Percentiles rank a stretch among this genome's conserved stretches.
Evolutionary conservation across 2,329 filamentous ascomycete species (phyloP).

Genomic region (Penicillium sp.): DNA sequence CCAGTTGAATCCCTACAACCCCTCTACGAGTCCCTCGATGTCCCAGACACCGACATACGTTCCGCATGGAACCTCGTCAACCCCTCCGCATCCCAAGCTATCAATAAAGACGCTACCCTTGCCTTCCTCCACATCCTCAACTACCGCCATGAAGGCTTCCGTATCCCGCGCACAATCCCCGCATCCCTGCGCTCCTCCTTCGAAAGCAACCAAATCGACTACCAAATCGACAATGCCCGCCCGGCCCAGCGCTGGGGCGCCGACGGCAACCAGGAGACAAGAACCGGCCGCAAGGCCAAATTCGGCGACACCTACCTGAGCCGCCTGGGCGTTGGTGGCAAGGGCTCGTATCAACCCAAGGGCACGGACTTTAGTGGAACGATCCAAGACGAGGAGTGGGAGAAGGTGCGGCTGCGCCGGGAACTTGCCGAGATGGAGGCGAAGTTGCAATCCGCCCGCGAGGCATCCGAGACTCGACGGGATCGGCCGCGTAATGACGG

Average conservation of each 20-base stretch:
- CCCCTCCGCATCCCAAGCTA: conserved; percentile 76
- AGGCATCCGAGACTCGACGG: conserved; percentile 66
- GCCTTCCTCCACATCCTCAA: conserved; percentile 97
- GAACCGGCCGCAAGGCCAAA: conserved; percentile 89
- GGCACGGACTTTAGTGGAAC: conserved; percentile 89
- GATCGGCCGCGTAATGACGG: conserved; percentile 62
- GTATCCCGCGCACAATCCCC: conserved; percentile 88
- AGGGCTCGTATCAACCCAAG: conserved; percentile 75
- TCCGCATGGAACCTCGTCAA: conserved; percentile 98
- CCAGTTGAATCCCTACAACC: conserved; percentile 76
- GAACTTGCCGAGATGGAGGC: conserved; percentile 87
- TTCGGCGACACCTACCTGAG: conserved; percentile 97
- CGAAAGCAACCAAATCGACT: conserved; percentile 95
- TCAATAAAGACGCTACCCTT: conserved; percentile 92
- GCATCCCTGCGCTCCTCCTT: conserved; percentile 89
- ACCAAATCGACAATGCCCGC: conserved; percentile 72
- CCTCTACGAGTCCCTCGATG: conserved; percentile 72
- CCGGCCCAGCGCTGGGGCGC: conserved; percentile 77
- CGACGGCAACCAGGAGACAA: conserved; percentile 76
- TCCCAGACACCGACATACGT: conserved; percentile 76
- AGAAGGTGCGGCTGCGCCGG: conserved; percentile 92
- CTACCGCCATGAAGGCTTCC: conserved; percentile 90
- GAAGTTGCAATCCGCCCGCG: conserved; percentile 82
- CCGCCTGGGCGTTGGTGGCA: conserved; percentile 75
- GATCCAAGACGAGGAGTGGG: conserved; percentile 90